Base-by-base conservation (phyloP, 768 basidiomycete species). In the Russula griseocarnosa region DNA sequence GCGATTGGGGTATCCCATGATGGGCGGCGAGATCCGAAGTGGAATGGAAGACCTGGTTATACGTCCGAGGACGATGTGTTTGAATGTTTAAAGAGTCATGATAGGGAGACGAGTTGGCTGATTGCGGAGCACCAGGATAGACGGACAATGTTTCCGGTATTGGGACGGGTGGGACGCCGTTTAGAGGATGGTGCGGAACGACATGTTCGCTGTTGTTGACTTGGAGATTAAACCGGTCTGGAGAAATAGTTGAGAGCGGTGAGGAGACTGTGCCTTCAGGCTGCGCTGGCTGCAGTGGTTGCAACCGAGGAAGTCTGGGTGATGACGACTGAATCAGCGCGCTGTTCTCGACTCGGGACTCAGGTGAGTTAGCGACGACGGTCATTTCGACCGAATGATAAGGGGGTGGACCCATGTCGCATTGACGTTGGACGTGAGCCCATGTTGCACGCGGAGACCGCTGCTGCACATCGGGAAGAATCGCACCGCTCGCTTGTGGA, bases 1-100 rank as follows among this genome's bases (percentile, higher is more conserved):
- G 74, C 66, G 79, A 81, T 69, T 84, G 82, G 65, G 89, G 88
- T 72, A 90, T 84, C 76, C 88, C 88, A 88, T 90, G 85, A 63
- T 89, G 88, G 71, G 84, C 79, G 70, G 87, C 85, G 61, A 88
- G 77, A 77, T 87, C 88, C 76, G 82, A 81, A 59, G 85, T 76
- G 74, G 82, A 82, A 70, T 78, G 75, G 71, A 88, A 88, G 69
- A 88, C 82, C 76, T 74, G 72, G 62, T 77, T 78, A 46, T 82
- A 82, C 78, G 88, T 87, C 86, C 84, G 77, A 74, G 77, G 87
- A 88, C 86, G 85, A 73, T 75, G 73, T 70, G 76, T 73, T 63
- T 73, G 71, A 30, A 74, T 73, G 76, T 77, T 86, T 83, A 90
- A 70, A 72, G 81, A 71, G 72, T 70, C 87, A 90, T 88, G 74